Evolutionary conservation across 768 basidiomycete genomes (phyloP).

Genomic region (Podaxis pistillaris): DNA sequence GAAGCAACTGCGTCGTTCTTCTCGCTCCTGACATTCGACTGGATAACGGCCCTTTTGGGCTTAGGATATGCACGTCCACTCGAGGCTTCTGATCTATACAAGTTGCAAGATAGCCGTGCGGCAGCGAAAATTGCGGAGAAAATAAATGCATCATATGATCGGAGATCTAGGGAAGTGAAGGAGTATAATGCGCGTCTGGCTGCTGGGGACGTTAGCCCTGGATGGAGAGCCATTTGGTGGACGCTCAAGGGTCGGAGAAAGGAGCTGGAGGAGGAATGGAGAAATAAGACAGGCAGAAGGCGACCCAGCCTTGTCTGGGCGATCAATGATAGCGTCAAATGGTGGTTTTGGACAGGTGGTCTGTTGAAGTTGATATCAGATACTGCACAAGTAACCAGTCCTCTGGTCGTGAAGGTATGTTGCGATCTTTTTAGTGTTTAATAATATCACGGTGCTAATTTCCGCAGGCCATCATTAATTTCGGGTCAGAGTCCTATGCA

Average conservation of each 20-base stretch:
- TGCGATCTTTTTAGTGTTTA: not conserved
- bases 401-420: constrained; percentile 75
- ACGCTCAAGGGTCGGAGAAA: constrained; percentile 48
- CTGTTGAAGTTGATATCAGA: constrained; percentile 61
- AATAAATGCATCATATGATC: constrained; percentile 65
- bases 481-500: constrained; percentile 59
- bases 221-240: constrained; percentile 59
- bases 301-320: constrained; percentile 64
- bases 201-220: constrained; percentile 60
- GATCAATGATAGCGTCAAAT: constrained; percentile 75
- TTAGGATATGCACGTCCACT: constrained; percentile 82
- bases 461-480: constrained; percentile 66
- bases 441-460: not conserved
- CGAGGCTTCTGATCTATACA: constrained; percentile 79
- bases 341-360: constrained; percentile 78
- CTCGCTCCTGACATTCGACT: constrained; percentile 62
- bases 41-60: constrained; percentile 71
- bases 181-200: constrained; percentile 72
- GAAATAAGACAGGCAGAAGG: constrained; percentile 58
- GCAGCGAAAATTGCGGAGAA: constrained; percentile 59
- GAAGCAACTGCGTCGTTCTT: constrained; percentile 64
- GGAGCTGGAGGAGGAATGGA: constrained; percentile 62
- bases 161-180: constrained; percentile 51
- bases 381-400: constrained; percentile 69
- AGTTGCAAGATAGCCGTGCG: constrained; percentile 61